These are phyloP conservation scores for Ceriops tagal DNA, from an alignment of 345 rosid species.

Conservation along the genomic window DNA sequence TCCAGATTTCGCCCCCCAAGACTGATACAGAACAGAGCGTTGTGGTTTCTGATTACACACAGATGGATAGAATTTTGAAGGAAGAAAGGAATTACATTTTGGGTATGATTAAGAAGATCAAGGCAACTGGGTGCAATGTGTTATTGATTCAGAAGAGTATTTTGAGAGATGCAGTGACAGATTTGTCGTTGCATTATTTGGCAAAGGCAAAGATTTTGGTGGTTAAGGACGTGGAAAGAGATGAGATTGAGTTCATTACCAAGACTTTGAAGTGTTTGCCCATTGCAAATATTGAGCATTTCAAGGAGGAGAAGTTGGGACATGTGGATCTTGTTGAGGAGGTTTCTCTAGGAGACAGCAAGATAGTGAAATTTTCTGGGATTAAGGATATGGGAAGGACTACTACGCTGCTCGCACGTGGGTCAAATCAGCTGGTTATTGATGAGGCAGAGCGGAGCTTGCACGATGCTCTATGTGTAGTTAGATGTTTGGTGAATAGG, in stretches of 20 bases:
- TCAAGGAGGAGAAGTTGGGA: constrained; percentile 85
- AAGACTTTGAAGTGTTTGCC: constrained; percentile 96
- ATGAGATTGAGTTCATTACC: constrained; percentile 92
- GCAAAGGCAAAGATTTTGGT: constrained; percentile 94
- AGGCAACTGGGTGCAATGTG: constrained; percentile 86
- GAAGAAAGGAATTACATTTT: constrained; percentile 95
- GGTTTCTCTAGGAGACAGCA: constrained; percentile 83
- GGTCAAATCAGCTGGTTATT: constrained; percentile 80
- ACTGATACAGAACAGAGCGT: constrained; percentile 97
- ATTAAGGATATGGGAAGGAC: constrained; percentile 97
- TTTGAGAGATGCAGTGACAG: constrained; percentile 95
- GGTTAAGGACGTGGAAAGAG: constrained; percentile 91
- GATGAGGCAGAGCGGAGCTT: constrained; percentile 98
- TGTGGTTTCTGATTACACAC: constrained; percentile 89
- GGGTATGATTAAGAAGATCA: constrained; percentile 97
- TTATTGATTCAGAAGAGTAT: constrained; percentile 95
- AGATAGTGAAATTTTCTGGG: constrained; percentile 85
- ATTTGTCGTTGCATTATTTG: constrained; percentile 84
- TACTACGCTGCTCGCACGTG: constrained; percentile 82
- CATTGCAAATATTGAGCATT: constrained; percentile 89
- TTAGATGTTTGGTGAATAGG: constrained; percentile 86
- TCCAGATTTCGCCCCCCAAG: constrained; percentile 94
- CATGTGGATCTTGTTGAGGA: constrained; percentile 89
- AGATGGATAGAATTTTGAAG: constrained; percentile 98
- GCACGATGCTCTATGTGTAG: constrained; percentile 93